A percentile compares a stretch with the other conserved stretches of the same genome.
These are phyloP conservation scores for Dioszegia hungarica DNA, from an alignment of 768 basidiomycete genomes.

Conservation along the genomic window DNA sequence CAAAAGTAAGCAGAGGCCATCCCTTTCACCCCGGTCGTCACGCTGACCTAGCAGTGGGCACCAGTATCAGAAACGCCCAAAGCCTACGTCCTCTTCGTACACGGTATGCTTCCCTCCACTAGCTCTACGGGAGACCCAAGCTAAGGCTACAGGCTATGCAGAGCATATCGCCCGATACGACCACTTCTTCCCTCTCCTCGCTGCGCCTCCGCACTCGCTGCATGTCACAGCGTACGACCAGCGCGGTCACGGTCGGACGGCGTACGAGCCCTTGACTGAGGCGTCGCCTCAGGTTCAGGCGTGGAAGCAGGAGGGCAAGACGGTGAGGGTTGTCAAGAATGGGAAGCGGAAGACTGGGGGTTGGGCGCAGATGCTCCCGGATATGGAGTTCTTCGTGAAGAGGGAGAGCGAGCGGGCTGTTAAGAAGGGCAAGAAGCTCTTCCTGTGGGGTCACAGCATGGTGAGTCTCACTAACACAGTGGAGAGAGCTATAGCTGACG, in stretches of 20 bases:
- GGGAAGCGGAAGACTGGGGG: constrained; percentile 34
- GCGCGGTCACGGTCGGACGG: constrained; percentile 37
- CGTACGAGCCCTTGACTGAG: constrained; percentile 18
- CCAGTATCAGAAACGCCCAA: constrained; percentile 22
- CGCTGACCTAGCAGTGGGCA: constrained; percentile 25
- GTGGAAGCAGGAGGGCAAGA: constrained; percentile 37
- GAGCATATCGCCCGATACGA: constrained; percentile 40
- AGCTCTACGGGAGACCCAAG: neutral
- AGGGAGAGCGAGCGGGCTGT: constrained; percentile 19
- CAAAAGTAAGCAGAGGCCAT: constrained; percentile 16
- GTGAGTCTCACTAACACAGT: constrained; percentile 16
- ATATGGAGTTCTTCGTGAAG: constrained; percentile 42
- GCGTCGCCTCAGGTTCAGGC: constrained; percentile 14
- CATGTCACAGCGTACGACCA: constrained; percentile 41
- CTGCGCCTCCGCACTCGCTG: constrained; percentile 27
- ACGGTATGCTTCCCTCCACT: constrained; percentile 23
- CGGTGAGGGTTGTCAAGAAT: constrained; percentile 27
- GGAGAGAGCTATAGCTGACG: neutral
- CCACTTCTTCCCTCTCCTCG: constrained; percentile 32
- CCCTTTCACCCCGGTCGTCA: neutral
- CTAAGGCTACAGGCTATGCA: constrained; percentile 27
- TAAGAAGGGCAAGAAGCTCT: constrained; percentile 29
- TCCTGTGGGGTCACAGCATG: constrained; percentile 43
- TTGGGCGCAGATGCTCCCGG: constrained; percentile 38
- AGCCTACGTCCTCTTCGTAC: constrained; percentile 38